Evolutionary conservation across 2,329 filamentous ascomycete genomes (phyloP), one percentile per base, ranked within the genome.

Genomic region (Fusarium nurragi): DNA sequence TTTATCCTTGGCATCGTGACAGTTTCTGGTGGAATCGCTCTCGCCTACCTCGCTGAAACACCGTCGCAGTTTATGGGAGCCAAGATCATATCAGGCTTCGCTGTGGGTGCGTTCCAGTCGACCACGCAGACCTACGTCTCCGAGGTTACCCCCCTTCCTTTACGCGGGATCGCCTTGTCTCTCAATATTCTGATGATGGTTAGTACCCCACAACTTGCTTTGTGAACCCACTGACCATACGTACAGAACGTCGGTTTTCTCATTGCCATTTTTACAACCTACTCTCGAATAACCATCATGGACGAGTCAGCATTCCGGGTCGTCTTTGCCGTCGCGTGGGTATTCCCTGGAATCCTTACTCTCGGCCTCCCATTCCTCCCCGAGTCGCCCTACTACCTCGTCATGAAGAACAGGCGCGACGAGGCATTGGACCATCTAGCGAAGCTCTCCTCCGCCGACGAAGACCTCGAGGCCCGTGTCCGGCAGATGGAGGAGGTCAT

Each of bases 111-210:
- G 4, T 59, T 59, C 21, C 43, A 57, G 43, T 41, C 55, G 3
- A 57, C 52, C 0, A 57, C 55, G 10, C 53, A 59, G 52, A 59
- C 55, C n/a, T 59, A 59, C 32, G 53, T 56, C 4, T 56, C 53
- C 3, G 48, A 56, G 25, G 45, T 56, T 16, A 32, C 32, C 0
- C 53, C 53, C 2, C 19, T 56, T 4, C 53, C 53, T 16, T 4
- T 56, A 4, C 49, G 53, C 26, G 49, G 53, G 3, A 56, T 56
- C 26, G 39, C 53, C 0, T 4, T 56, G 12, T 56, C 53, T 26
- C 25, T 56, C 0, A 56, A 56, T 16, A 56, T 56, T 25, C 39
- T 56, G 1, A 56, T 54, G 53, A 56, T 56, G 49, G 53, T 45
- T 18, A 12, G n/a, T n/a, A 11, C 4, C 6, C 14, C 16, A 7